Base-by-base conservation (phyloP, 768 basidiomycete genomes). In the Pisolithus albus region DNA sequence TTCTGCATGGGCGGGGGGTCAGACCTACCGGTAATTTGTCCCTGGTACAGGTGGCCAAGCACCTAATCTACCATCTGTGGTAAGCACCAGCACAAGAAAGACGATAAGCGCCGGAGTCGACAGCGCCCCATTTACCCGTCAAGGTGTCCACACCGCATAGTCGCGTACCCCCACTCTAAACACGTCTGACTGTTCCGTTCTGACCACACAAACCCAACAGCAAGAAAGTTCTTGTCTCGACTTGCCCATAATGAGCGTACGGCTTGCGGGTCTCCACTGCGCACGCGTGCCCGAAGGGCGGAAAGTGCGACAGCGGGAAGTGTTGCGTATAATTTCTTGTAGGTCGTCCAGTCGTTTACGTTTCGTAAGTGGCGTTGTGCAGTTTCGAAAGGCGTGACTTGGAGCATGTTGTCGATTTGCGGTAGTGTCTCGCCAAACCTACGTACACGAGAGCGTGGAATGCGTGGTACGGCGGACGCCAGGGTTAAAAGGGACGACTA, bases 141-240 rank as follows among this genome's bases (percentile, higher is more conserved):
- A 37, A 92, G 68, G 69, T 84, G 81, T 0, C 79, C 80, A 59
- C 86, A 88, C 24, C 88, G 73, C 42, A 88, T 77, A 10, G 85
- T 85, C 26, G 89, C 84, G 69, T 91, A 91, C 1, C 88, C 88
- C 81, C 84, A 91, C 65, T 90, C 89, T 44, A 88, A 62, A 55
- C 81, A 80, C 43, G 79, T 77, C 49, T 79, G 78, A 49, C 80
- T 73, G 58, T 86, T 87, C 50, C 83, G 76, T 60, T 91, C 89
- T 34, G 77, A 82, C 74, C 80, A 83, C 61, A 88, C 84, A 58
- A 89, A 89, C 55, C 84, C 81, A 8, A 92, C 68, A 0, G 86
- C 79, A 47, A 92, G 62, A 64, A 86, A 92, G 0, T 84, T 86
- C 69, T 85, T 87, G 56, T 89, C 84, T 49, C 69, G 75, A 54